Evolutionary conservation across 768 basidiomycete species (phyloP).

Genomic region (Lactarius deliciosus): DNA sequence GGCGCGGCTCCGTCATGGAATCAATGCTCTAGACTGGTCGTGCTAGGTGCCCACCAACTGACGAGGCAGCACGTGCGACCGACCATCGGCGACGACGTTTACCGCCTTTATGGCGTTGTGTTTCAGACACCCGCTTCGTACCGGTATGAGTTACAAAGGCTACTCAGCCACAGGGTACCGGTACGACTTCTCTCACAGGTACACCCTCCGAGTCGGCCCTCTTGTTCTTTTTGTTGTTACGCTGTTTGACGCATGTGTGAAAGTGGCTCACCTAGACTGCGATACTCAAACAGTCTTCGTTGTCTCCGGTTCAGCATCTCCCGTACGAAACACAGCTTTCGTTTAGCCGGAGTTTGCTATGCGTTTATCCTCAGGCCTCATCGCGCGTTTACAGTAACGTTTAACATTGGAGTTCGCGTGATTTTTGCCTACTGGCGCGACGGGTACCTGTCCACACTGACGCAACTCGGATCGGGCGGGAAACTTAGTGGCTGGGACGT

Average conservation of each 20-base stretch:
- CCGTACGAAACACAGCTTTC: neutral
- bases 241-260: neutral
- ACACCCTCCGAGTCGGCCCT: conserved; percentile 10
- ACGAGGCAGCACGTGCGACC: neutral
- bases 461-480: conserved; percentile 14
- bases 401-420: neutral
- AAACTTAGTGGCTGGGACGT: conserved; percentile 4
- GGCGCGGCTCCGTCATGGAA: neutral
- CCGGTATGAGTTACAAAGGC: neutral
- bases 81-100: neutral
- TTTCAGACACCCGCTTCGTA: neutral
- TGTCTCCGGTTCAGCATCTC: neutral
- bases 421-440: neutral
- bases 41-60: neutral
- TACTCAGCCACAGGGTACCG: neutral
- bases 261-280: neutral
- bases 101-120: neutral
- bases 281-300: neutral
- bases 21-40: neutral
- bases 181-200: neutral
- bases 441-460: neutral
- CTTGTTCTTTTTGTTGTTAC: neutral
- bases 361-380: neutral
- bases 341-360: neutral
- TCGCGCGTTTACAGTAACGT: no score